Base-by-base conservation (phyloP, 176 grass and related monocot species). In the Musa acuminata region DNA sequence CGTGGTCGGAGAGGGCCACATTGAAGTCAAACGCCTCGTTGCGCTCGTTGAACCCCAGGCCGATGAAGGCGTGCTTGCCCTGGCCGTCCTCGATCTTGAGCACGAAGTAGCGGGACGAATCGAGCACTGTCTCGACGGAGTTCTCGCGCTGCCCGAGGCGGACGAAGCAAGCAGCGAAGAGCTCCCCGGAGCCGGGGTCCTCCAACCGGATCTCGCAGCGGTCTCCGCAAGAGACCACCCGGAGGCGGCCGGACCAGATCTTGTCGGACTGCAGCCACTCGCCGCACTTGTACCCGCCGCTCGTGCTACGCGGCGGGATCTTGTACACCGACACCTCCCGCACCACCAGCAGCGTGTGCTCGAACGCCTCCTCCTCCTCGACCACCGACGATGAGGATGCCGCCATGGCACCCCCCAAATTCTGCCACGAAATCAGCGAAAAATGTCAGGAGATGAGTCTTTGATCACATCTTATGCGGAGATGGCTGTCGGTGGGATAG, bases 1-100 rank as follows among this genome's bases (percentile, higher is more conserved):
- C 95, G 72, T 99, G 91, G 63, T 99, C 95, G 9, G 95, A 99
- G 52, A 99, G 78, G 9, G 95, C 88, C 54, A 99, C 95, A 79
- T 99, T 99, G 81, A 99, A 99, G 69, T 99, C 91, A 75, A 99
- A 99, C 16, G 95, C 95, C 76, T 99, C 95, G 75, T 99, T 99
- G 68, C 95, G 84, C 82, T 99, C 95, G 72, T 85, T 85, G 64
- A 99, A 99, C 1, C 95, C 95, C 14, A 99, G 80, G 7, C 95
- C 95, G 65, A 99, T 82, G 80, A 99, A 99, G 13, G 95, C 95
- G 53, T 99, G 88, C 85, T 99, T 99, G 8, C 95, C 95, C 76
- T 50, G 81, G 53, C 86, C 88, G 62, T 91, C 92, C 80, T 91
- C 92, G 64, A 96, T 96, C 75, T 87, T 87, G 83, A 99, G 84